Evolutionary conservation across 805 yeast genomes (phyloP).

Genomic region (Suhomyces vadensis): DNA sequence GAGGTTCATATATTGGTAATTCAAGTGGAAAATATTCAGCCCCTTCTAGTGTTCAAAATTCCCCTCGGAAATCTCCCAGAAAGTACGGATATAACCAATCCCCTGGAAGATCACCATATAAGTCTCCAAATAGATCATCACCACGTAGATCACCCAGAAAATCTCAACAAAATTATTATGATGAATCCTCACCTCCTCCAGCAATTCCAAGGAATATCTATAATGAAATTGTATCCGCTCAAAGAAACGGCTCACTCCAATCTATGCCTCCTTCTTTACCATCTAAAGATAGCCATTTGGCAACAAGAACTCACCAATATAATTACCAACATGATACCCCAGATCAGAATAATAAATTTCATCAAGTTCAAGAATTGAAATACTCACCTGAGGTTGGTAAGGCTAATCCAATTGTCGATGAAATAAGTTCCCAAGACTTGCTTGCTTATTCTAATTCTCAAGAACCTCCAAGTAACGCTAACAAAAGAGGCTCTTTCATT

Average conservation of each 20-base stretch:
- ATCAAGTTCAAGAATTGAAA: conserved; percentile 6
- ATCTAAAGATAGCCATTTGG: conserved; percentile 33
- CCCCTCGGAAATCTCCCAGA: conserved; percentile 25
- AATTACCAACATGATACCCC: conserved; percentile 1
- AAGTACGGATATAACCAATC: conserved; percentile 18
- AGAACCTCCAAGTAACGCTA: conserved; percentile 12
- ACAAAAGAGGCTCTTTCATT: conserved; percentile 32
- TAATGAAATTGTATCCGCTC: conserved; percentile 42
- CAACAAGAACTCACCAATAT: conserved; percentile 7
- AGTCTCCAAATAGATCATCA: conserved; percentile 20
- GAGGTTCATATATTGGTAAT: conserved; percentile 15
- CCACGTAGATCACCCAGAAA: conserved; percentile 23
- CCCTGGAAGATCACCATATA: conserved; percentile 20
- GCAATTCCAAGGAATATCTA: conserved; percentile 45
- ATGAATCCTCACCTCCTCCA: conserved; percentile 20
- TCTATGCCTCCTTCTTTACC: conserved; percentile 44
- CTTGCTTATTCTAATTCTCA: conserved; percentile 32
- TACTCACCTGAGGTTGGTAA: conserved; percentile 5
- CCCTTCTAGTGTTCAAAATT: conserved; percentile 35
- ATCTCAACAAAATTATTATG: conserved; percentile 17
- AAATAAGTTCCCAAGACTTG: conserved; percentile 19
- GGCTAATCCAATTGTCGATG: conserved; percentile 21
- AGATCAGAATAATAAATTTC: conserved; percentile 5
- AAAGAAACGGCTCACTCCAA: conserved; percentile 23
- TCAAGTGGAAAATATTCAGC: conserved; percentile 26